Percentiles rank a stretch among this genome's conserved stretches.
Conservation (phyloP, 2,329 filamentous ascomycete genomes). For the Pseudopyrenochaeta lycopersici region DNA sequence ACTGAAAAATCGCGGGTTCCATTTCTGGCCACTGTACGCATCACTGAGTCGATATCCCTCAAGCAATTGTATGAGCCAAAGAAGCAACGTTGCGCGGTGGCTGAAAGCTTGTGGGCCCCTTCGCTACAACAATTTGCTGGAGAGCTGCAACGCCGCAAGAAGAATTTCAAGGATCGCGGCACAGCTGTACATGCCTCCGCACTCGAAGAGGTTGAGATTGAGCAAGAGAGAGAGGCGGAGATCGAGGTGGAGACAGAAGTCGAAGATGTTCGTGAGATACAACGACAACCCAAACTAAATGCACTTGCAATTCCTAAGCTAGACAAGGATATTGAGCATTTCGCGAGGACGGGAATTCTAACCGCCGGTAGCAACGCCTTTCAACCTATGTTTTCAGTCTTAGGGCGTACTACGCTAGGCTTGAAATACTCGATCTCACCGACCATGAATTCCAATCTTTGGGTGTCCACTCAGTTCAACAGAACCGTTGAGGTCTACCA, state of each 20-base stretch:
- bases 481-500: constrained; percentile 53
- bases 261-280: constrained; percentile 64
- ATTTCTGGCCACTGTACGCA: constrained; percentile 58
- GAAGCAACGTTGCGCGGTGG: constrained; percentile 4
- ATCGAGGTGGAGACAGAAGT: constrained; percentile 66
- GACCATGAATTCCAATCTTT: constrained; percentile 38
- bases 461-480: constrained; percentile 59
- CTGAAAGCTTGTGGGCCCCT: constrained; percentile 23
- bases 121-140: constrained; percentile 43
- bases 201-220: constrained; percentile 69
- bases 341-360: constrained; percentile 58
- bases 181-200: constrained; percentile 59
- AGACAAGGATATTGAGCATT: constrained; percentile 57
- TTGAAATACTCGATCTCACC: constrained; percentile 35
- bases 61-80: constrained; percentile 65
- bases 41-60: constrained; percentile 66
- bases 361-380: constrained; percentile 49
- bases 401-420: constrained; percentile 53
- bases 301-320: constrained; percentile 58
- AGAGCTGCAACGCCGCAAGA: constrained; percentile 47
- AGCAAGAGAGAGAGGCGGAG: constrained; percentile 56
- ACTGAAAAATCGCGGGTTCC: constrained; percentile 37
- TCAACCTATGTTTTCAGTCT: constrained; percentile 53
- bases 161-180: constrained; percentile 55
- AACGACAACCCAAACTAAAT: constrained; percentile 55